These are phyloP conservation scores for Xylaria sp. DNA, from an alignment of 2,329 filamentous ascomycete species.

Conservation along the genomic window DNA sequence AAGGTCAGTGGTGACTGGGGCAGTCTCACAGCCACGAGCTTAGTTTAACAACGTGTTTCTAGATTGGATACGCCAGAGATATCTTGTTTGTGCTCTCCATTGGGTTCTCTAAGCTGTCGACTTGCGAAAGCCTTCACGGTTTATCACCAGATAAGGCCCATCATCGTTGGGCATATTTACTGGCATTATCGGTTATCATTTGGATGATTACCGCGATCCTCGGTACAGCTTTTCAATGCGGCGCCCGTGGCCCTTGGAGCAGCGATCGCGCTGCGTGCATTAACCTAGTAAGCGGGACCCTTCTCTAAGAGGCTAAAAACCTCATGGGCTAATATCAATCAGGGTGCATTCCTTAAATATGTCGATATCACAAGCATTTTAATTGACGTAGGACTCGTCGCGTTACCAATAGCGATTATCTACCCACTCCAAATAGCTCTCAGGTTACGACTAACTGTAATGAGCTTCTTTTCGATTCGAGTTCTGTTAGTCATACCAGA, in stretches of 20 bases:
- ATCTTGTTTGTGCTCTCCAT: constrained; percentile 18
- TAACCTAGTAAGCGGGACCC: neutral
- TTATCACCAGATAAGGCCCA: constrained; percentile 7
- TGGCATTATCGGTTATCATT: neutral
- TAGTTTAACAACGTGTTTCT: neutral
- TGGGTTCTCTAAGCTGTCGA: constrained; percentile 17
- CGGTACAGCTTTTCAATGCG: constrained; percentile 16
- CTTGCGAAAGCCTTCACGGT: neutral
- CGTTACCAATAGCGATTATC: constrained; percentile 6
- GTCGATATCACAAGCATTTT: neutral
- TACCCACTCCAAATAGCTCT: constrained; percentile 8
- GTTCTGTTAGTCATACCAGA: constrained; percentile 3
- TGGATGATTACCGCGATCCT: constrained; percentile 11
- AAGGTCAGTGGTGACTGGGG: constrained; percentile 24
- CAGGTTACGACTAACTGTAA: neutral
- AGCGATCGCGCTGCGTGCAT: neutral
- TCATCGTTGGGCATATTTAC: neutral
- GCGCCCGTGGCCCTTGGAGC: constrained; percentile 12
- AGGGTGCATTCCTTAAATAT: constrained; percentile 4
- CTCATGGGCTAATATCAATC: neutral
- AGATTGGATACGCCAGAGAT: constrained; percentile 15
- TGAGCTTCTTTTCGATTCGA: neutral
- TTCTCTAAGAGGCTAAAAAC: no score
- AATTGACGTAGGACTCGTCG: neutral
- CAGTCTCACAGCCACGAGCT: neutral